phyloP scores from a whole-genome alignment of 306 rosid species.

The Coriaria nepalensis region DNA sequence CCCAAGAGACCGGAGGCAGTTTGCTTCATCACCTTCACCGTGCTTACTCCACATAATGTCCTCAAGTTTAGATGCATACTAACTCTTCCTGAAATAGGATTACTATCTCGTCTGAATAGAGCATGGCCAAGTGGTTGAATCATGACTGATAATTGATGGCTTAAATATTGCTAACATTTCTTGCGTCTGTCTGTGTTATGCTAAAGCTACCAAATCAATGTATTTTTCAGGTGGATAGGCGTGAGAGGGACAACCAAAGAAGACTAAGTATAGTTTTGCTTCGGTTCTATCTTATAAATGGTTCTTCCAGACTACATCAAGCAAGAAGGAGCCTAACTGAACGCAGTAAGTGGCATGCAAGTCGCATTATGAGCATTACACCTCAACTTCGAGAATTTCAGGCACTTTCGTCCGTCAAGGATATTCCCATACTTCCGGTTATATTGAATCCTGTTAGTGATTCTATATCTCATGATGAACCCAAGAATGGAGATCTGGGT shows the following conservation, averaged over 20 bases:
- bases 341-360: slow-evolving; percentile 89
- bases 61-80: too few species aligned
- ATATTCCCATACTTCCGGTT: slow-evolving; percentile 64
- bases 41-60: too few species aligned
- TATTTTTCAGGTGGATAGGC: slow-evolving; percentile 84
- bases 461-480: slow-evolving; percentile 24
- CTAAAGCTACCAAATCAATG: slow-evolving; percentile 10
- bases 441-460: slow-evolving; percentile 48
- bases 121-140: too few species aligned
- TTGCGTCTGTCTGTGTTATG: slow-evolving; percentile 5
- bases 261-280: slow-evolving; percentile 46
- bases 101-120: too few species aligned
- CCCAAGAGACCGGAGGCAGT: too few species aligned
- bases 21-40: too few species aligned
- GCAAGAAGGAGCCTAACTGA: slow-evolving; percentile 82
- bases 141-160: too few species aligned
- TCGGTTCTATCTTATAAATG: slow-evolving; percentile 76
- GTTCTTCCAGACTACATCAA: slow-evolving; percentile 70
- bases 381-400: slow-evolving; percentile 89
- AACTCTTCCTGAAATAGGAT: too few species aligned
- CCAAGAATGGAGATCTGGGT: slow-evolving; percentile 40
- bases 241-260: slow-evolving; percentile 75
- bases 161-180: too few species aligned
- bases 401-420: slow-evolving; percentile 75
- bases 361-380: slow-evolving; percentile 79